Evolutionary conservation across 139 green algal species (phyloP).

Genomic region (Chlorella sp.): DNA sequence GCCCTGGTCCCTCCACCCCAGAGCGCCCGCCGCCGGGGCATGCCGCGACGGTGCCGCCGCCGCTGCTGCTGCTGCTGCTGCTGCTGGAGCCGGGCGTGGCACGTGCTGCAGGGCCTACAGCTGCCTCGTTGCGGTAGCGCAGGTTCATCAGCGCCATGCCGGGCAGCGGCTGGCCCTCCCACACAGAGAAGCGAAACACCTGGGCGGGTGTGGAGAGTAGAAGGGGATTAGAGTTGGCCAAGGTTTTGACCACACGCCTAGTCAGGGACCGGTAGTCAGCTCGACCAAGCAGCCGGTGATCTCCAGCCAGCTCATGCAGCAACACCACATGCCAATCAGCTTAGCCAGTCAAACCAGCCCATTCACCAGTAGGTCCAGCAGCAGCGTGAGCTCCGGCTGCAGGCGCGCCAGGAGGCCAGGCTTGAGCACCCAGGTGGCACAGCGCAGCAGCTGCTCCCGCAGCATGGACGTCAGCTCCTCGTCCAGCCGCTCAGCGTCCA

Average conservation of each 20-base stretch:
- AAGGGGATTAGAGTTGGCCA: no score
- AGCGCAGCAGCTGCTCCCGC: conserved; percentile 78
- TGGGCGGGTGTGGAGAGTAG: conserved; percentile 48
- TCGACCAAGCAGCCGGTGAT: no score
- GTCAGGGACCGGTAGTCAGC: no score
- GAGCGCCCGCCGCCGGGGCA: conserved; percentile 43
- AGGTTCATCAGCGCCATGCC: conserved; percentile 92
- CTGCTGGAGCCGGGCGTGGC: background rate
- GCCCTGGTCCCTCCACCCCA: conserved; percentile 75
- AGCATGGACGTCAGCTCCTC: conserved; percentile 84
- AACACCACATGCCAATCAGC: no score
- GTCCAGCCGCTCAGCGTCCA: conserved; percentile 86
- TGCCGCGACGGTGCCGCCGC: background rate
- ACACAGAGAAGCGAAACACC: conserved; percentile 78
- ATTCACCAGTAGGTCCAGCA: conserved; percentile 64
- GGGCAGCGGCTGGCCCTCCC: conserved; percentile 72
- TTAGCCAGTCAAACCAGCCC: no score
- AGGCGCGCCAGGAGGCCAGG: conserved; percentile 43
- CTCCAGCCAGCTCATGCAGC: no score
- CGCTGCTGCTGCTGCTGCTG: conserved; percentile 1
- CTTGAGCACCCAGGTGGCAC: conserved; percentile 71
- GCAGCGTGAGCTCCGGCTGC: conserved; percentile 66
- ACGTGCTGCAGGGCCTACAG: conserved; percentile 18
- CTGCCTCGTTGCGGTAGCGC: conserved; percentile 78
- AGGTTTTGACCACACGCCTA: no score